Percentiles rank a stretch among this genome's conserved stretches.
phyloP scores from a whole-genome alignment of 495 filamentous ascomycete genomes.

The Penicillium cinerascens region DNA sequence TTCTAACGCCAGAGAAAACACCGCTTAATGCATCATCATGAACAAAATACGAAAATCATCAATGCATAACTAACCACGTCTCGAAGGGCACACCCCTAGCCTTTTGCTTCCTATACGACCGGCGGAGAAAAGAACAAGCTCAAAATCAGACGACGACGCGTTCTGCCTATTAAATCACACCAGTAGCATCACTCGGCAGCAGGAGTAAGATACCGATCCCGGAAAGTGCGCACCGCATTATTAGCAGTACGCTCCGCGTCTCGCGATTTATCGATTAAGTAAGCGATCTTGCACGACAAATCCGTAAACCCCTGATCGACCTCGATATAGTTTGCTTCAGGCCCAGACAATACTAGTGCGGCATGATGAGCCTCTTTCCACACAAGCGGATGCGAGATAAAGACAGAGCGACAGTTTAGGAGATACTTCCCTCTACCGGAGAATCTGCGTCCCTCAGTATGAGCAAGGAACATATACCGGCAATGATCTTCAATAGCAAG shows the following conservation, averaged over 20 bases:
- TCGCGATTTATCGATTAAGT: slow-evolving; percentile 45
- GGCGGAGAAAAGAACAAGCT: slow-evolving; percentile 32
- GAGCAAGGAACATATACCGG: slow-evolving; percentile 54
- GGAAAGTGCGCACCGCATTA: slow-evolving; percentile 51
- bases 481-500: slow-evolving; percentile 57
- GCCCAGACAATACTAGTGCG: slow-evolving; percentile 40
- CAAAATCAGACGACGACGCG: slow-evolving; percentile 41
- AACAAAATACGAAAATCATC: slow-evolving; percentile 6
- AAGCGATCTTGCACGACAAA: slow-evolving; percentile 49
- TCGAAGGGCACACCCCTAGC: slow-evolving; percentile 39
- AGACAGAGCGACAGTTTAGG: slow-evolving; percentile 56
- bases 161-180: slow-evolving; percentile 51
- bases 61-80: slow-evolving; percentile 35
- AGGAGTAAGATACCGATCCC: slow-evolving; percentile 57
- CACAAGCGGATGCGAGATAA: slow-evolving; percentile 43
- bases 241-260: slow-evolving; percentile 54
- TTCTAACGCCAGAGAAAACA: not conserved
- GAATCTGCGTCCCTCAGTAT: slow-evolving; percentile 56
- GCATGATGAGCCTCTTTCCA: slow-evolving; percentile 44
- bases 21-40: not conserved
- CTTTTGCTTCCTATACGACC: slow-evolving; percentile 24
- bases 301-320: slow-evolving; percentile 54
- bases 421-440: slow-evolving; percentile 59
- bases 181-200: slow-evolving; percentile 62
- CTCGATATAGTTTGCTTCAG: slow-evolving; percentile 58